phyloP scores from a whole-genome alignment of 108 stramenopile species.

The Chaetoceros tenuissimus region DNA sequence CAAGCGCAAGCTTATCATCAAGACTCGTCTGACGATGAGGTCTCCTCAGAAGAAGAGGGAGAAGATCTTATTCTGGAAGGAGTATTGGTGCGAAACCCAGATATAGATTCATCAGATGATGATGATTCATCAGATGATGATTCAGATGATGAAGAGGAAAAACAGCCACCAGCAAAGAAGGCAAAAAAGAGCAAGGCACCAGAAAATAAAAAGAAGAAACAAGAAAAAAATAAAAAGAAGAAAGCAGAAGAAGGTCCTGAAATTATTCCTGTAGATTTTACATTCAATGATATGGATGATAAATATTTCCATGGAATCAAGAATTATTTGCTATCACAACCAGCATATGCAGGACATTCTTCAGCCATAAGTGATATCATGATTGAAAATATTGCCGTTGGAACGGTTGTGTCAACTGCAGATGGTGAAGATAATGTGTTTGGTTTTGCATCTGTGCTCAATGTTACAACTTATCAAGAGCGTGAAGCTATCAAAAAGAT shows the following conservation, averaged over 20 bases:
- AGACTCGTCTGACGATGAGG: constrained; percentile 7
- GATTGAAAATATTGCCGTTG: constrained; percentile 64
- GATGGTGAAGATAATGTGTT: constrained; percentile 57
- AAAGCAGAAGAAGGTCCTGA: constrained; percentile 31
- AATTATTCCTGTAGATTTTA: constrained; percentile 64
- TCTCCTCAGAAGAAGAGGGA: constrained; percentile 29
- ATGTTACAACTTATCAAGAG: constrained; percentile 57
- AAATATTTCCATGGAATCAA: constrained; percentile 76
- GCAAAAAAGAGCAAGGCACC: constrained; percentile 19
- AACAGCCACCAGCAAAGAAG: constrained; percentile 27
- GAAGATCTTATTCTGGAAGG: constrained; percentile 60
- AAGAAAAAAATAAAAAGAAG: constrained; percentile 21
- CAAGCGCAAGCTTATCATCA: too few relatives aligned
- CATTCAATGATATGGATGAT: constrained; percentile 76
- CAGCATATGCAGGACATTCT: constrained; percentile 50
- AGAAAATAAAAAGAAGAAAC: constrained; percentile 1
- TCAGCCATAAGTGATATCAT: constrained; percentile 59
- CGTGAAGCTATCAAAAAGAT: constrained; percentile 39
- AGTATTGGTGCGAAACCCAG: constrained; percentile 61
- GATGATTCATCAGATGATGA: constrained; percentile 26
- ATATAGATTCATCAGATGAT: constrained; percentile 29
- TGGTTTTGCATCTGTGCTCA: constrained; percentile 74
- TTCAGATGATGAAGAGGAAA: constrained; percentile 27
- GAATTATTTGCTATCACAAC: constrained; percentile 37
- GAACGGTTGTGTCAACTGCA: constrained; percentile 70